phyloP scores from a whole-genome alignment of 2,329 filamentous ascomycete species.

The Cryphonectria parasitica region DNA sequence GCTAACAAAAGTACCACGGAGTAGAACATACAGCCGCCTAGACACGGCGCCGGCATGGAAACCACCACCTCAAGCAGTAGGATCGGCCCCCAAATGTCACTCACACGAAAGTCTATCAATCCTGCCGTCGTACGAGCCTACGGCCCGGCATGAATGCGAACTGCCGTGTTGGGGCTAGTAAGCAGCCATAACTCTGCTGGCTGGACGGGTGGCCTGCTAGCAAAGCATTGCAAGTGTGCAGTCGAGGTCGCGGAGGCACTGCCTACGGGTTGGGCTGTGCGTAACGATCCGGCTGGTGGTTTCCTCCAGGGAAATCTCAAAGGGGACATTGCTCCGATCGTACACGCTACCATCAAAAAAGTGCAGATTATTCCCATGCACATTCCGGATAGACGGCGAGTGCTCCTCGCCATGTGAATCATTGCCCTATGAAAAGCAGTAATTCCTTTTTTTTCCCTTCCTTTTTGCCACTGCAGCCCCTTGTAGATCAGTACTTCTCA shows the following conservation, averaged over 20 bases:
- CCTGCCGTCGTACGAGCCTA: constrained; percentile 16
- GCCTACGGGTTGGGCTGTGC: background rate
- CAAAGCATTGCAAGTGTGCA: background rate
- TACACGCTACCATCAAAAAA: background rate
- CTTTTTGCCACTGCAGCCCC: background rate
- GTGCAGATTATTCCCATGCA: background rate
- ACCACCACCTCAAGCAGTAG: background rate
- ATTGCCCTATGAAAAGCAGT: background rate
- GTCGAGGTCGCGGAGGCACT: background rate
- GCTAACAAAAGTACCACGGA: background rate
- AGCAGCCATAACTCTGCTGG: constrained; percentile 1
- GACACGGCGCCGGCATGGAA: background rate
- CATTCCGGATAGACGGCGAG: background rate
- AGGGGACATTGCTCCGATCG: background rate
- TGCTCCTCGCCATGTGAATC: background rate
- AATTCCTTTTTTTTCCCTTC: background rate
- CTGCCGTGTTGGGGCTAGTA: constrained; percentile 15
- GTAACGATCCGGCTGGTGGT: background rate
- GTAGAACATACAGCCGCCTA: background rate
- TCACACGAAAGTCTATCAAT: constrained; percentile 27
- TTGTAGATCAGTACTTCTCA: background rate
- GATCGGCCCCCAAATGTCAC: constrained; percentile 21
- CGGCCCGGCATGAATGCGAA: constrained; percentile 19
- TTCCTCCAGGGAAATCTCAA: constrained; percentile 1
- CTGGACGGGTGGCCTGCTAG: background rate